Evolutionary conservation across 73 alveolate species (phyloP).

Genomic region (Tetrahymena elliotti): DNA sequence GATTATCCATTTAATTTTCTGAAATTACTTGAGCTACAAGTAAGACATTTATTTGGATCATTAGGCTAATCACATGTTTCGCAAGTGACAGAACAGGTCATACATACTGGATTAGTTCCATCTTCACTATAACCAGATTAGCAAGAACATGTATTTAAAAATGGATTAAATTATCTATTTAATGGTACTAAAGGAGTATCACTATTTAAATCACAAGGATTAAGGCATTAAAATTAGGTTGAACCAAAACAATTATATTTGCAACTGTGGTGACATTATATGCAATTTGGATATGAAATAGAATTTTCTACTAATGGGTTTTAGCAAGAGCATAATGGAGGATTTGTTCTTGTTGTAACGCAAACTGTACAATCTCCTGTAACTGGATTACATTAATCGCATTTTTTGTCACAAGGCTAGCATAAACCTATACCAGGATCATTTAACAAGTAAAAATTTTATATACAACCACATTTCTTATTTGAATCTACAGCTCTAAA

Average conservation of each 20-base stretch:
- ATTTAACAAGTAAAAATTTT: background rate
- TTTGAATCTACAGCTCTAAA: background rate
- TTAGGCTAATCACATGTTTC: background rate
- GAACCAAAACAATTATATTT: background rate
- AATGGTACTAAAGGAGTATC: background rate
- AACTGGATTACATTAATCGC: background rate
- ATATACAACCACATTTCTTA: background rate
- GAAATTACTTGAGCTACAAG: background rate
- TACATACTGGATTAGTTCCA: background rate
- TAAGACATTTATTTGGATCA: background rate
- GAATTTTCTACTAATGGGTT: background rate
- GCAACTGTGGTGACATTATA: background rate
- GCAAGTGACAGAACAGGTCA: background rate
- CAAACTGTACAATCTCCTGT: background rate
- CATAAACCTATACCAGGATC: background rate
- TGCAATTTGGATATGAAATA: background rate
- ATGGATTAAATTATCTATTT: background rate
- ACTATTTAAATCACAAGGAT: background rate
- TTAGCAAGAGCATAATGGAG: background rate
- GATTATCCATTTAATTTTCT: background rate
- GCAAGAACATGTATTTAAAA: background rate
- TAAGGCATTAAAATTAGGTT: background rate
- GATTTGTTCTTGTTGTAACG: background rate
- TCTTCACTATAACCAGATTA: background rate
- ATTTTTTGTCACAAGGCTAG: background rate